Evolutionary conservation across 1,284 basidiomycete species (phyloP).

Genomic region (Singerocomus rubriflavus): DNA sequence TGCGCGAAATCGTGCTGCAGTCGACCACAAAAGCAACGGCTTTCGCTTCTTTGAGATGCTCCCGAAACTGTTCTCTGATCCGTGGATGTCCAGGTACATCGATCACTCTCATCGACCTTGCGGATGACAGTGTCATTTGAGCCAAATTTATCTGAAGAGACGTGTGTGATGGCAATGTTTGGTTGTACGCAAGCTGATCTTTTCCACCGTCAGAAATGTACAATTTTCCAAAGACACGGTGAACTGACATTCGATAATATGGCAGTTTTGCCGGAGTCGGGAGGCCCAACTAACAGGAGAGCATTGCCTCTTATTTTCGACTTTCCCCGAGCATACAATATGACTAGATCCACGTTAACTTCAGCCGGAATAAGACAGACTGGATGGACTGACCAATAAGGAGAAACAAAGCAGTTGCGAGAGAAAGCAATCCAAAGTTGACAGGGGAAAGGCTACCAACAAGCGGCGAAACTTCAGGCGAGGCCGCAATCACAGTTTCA

Average conservation of each 20-base stretch:
- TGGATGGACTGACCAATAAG: constrained; percentile 22
- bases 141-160: constrained; percentile 71
- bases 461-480: constrained; percentile 20
- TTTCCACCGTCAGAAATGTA: constrained; percentile 25
- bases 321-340: constrained; percentile 43
- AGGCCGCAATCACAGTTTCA: constrained; percentile 5
- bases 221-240: constrained; percentile 19
- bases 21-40: constrained; percentile 75
- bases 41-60: constrained; percentile 58
- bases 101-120: constrained; percentile 49
- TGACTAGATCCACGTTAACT: constrained; percentile 29
- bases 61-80: constrained; percentile 65
- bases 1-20: constrained; percentile 69
- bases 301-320: constrained; percentile 50
- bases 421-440: constrained; percentile 23
- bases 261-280: constrained; percentile 75
- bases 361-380: not conserved
- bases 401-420: constrained; percentile 23
- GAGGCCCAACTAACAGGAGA: constrained; percentile 63
- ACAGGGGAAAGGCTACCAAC: constrained; percentile 22
- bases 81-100: constrained; percentile 80
- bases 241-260: constrained; percentile 51
- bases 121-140: constrained; percentile 39
- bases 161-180: constrained; percentile 63
- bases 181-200: constrained; percentile 58